Conservation (phyloP, 352 stramenopile species). For the Pythium monospermum region DNA sequence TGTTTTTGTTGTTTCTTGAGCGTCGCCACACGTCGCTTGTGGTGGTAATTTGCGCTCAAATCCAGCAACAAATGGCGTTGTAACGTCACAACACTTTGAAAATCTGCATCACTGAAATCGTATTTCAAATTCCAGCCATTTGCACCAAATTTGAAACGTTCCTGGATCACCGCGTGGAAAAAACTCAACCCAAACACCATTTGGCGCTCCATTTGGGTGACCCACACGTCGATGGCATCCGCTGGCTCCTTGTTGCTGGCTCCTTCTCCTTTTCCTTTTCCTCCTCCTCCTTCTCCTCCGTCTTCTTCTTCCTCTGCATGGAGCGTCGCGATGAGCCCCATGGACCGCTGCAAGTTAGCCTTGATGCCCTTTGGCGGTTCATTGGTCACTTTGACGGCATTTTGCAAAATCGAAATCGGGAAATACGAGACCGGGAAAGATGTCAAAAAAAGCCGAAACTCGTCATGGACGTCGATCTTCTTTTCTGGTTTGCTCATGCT, state of each 20-base stretch:
- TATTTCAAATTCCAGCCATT: conserved; percentile 78
- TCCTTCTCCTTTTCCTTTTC: no score
- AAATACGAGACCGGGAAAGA: conserved; percentile 67
- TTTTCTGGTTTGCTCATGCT: conserved; percentile 27
- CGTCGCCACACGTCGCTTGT: neutral
- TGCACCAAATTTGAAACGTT: conserved; percentile 67
- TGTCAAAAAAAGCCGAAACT: conserved; percentile 69
- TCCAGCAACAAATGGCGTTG: conserved; percentile 42
- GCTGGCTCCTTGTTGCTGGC: no score
- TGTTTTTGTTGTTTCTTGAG: no score
- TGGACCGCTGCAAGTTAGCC: conserved; percentile 66
- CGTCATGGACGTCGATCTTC: conserved; percentile 34
- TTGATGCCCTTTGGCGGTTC: conserved; percentile 70
- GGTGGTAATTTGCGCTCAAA: neutral
- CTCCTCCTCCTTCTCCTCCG: neutral
- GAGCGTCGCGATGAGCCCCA: conserved; percentile 29
- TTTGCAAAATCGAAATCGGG: conserved; percentile 65
- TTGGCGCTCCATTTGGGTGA: conserved; percentile 35
- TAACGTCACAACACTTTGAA: conserved; percentile 61
- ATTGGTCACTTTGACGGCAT: conserved; percentile 74
- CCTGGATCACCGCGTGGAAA: conserved; percentile 74
- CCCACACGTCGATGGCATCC: conserved; percentile 4
- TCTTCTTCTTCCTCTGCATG: neutral
- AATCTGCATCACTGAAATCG: conserved; percentile 76
- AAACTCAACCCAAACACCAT: conserved; percentile 71